A percentile compares a stretch with the other conserved stretches of the same genome.
These are phyloP conservation scores for Cicer arietinum DNA, from an alignment of 306 rosid genomes.

Conservation along the genomic window DNA sequence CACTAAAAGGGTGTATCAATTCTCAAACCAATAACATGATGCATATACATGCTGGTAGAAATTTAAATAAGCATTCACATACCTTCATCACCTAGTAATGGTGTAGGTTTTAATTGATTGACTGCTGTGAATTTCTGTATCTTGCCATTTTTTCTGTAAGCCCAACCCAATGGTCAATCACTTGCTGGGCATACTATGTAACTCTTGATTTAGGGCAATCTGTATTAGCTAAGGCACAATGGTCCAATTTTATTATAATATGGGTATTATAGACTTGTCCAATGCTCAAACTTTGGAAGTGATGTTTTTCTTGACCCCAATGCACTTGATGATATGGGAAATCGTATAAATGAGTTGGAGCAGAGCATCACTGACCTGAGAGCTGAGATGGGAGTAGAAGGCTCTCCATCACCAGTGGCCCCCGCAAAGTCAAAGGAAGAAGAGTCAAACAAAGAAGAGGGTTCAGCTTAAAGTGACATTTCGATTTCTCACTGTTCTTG, in stretches of 20 bases:
- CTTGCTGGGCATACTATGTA: conserved; percentile 18
- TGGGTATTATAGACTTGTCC: conserved; percentile 29
- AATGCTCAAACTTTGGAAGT: conserved; percentile 33
- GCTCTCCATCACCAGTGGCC: conserved; percentile 71
- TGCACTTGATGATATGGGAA: conserved; percentile 97
- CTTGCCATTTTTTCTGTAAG: neutral
- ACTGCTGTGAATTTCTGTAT: neutral
- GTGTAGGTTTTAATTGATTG: neutral
- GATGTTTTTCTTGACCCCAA: conserved; percentile 65
- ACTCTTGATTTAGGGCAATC: neutral
- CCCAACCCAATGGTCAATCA: neutral
- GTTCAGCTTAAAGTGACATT: conserved; percentile 60
- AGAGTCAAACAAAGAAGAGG: conserved; percentile 67
- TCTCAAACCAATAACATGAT: conserved; percentile 26
- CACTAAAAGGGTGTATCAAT: neutral
- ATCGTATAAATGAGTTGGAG: conserved; percentile 92
- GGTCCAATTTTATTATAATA: conserved; percentile 24
- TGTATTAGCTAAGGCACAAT: conserved; percentile 30
- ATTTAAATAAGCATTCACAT: neutral
- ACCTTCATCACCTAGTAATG: neutral
- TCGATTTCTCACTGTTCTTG: conserved; percentile 32
- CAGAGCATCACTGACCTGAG: conserved; percentile 83
- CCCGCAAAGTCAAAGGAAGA: conserved; percentile 59
- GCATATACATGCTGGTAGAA: neutral
- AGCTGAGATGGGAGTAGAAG: conserved; percentile 94